Evolutionary conservation across 306 rosid genomes (phyloP), one percentile per base, ranked within the genome.

Genomic region (Vachellia collinsii): DNA sequence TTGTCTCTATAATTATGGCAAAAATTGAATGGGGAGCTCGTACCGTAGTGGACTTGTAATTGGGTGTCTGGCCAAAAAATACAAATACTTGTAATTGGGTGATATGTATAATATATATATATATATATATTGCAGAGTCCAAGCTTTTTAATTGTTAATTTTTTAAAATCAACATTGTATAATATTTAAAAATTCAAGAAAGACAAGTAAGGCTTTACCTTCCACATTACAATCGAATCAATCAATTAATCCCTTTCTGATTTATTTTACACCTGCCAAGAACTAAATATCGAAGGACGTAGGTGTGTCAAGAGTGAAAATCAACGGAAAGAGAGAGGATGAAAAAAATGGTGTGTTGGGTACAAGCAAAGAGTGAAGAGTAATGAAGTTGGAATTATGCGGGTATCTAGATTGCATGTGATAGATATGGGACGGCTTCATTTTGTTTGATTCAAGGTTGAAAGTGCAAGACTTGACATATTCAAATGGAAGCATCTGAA

Each of bases 401-500:
- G 76, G 59, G 66, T 59, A 56, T 61, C 66, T 61, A 46, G 47
- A 72, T 41, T 47, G 53, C 59, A 75, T 41, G 29, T 61, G 71
- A 76, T 50, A 77, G 84, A 16, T 50, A 79, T 83, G 83, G 86
- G 84, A 73, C 85, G 82, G 19, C 5, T 5, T 50, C 4, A 3
- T 78, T n/a, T 74, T 74, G 83, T 82, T 77, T 77, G 69, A 75
- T 74, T 76, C 59, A 79, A 81, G 86, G 80, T 65, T 83, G 88
- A 87, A 77, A 79, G 67, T 48, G 38, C 71, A 77, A 79, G 77
- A 22, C 20, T 22, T 72, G 77, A 83, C 65, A 76, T 77, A 20
- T 62, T 79, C 81, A 25, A 68, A 64, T 81, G 41, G 69, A 76
- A 53, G 76, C 75, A 77, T 29, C 66, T 44, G 75, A 50, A 78